These are phyloP conservation scores for Allium fistulosum DNA, from an alignment of 106 monocot genomes.

Conservation along the genomic window DNA sequence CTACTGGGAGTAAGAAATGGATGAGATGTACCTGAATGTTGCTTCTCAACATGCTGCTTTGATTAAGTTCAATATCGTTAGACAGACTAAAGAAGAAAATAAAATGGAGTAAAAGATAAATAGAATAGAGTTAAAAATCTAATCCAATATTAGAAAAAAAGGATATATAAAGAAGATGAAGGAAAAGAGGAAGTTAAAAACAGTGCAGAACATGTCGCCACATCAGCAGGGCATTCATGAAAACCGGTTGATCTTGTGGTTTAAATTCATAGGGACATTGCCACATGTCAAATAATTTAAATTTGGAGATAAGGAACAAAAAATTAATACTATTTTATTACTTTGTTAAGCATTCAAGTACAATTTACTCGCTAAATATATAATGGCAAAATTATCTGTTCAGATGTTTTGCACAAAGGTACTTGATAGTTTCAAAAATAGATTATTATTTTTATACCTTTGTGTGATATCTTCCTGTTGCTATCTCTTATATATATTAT, in stretches of 20 bases:
- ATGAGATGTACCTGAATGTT: conserved; percentile 4
- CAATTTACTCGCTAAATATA: too few species aligned
- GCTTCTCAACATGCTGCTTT: background rate
- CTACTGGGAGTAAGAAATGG: too few species aligned
- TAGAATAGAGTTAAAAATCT: background rate
- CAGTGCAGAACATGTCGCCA: background rate
- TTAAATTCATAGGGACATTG: background rate
- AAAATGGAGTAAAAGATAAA: background rate
- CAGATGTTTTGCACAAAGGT: background rate
- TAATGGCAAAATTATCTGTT: background rate
- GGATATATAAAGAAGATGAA: background rate
- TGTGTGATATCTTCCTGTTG: too few species aligned
- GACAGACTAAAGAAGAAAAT: background rate
- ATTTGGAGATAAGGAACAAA: background rate
- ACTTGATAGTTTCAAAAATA: background rate
- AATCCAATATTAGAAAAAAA: background rate
- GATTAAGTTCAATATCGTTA: background rate
- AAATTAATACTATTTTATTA: too few species aligned
- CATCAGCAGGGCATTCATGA: background rate
- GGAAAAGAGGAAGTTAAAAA: background rate
- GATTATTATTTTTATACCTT: background rate
- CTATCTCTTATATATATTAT: too few species aligned
- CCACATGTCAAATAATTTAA: background rate
- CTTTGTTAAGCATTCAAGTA: too few species aligned
- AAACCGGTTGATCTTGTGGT: background rate